Evolutionary conservation across 805 yeast genomes (phyloP).

Genomic region (Suhomyces faveliae): DNA sequence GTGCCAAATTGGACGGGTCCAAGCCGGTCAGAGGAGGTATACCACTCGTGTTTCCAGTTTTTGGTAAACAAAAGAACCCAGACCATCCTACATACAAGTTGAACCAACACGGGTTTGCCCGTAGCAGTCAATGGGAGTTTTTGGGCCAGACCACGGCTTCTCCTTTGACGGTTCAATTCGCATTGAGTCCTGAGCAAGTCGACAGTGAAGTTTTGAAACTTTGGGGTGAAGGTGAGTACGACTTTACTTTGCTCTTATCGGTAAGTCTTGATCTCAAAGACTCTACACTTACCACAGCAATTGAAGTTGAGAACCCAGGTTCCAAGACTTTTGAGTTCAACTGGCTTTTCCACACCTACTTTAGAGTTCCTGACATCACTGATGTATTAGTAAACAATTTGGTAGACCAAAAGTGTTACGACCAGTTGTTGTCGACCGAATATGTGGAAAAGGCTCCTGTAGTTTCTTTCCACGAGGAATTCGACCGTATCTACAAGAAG

Average conservation of each 20-base stretch:
- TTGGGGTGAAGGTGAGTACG: constrained; percentile 56
- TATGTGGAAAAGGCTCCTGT: constrained; percentile 76
- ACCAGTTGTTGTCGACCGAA: constrained; percentile 65
- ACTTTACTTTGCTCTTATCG: constrained; percentile 53
- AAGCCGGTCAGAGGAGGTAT: constrained; percentile 97
- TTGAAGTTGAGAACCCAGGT: constrained; percentile 77
- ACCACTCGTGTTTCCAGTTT: constrained; percentile 92
- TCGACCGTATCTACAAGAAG: constrained; percentile 78
- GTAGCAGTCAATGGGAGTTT: constrained; percentile 90
- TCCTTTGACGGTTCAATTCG: constrained; percentile 80
- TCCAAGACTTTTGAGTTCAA: constrained; percentile 72
- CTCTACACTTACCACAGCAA: constrained; percentile 60
- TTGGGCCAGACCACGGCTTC: constrained; percentile 74
- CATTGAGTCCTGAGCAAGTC: constrained; percentile 81
- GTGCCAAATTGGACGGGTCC: constrained; percentile 85
- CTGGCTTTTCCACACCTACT: constrained; percentile 93
- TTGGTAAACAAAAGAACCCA: constrained; percentile 65
- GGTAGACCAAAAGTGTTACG: constrained; percentile 68
- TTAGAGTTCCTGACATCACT: constrained; percentile 71
- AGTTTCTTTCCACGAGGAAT: constrained; percentile 69
- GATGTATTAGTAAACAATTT: constrained; percentile 77
- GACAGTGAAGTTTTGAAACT: constrained; percentile 54
- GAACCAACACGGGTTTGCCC: constrained; percentile 97
- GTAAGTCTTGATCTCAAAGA: constrained; percentile 44
- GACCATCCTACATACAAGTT: constrained; percentile 57